Percentiles rank a stretch among this genome's conserved stretches.
These are phyloP conservation scores for Penicillium sp. DNA, from an alignment of 2,329 filamentous ascomycete genomes.

Conservation along the genomic window DNA sequence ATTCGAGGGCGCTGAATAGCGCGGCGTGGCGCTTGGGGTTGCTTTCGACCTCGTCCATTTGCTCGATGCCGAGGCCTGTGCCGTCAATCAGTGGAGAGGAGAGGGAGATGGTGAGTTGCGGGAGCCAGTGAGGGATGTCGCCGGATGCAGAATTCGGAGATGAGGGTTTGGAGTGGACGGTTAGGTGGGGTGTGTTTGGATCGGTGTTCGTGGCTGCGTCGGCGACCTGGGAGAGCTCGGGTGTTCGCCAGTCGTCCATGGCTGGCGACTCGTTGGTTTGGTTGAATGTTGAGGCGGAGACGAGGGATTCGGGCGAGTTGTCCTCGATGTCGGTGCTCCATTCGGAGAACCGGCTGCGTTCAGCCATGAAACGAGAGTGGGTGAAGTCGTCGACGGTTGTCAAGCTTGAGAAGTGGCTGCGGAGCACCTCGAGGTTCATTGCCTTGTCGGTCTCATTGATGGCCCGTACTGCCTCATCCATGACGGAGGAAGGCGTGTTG, in stretches of 20 bases:
- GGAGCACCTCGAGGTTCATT: constrained; percentile 33
- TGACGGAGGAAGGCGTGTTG: constrained; percentile 47
- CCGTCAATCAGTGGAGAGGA: constrained; percentile 29
- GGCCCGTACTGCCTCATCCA: constrained; percentile 41
- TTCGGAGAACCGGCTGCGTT: constrained; percentile 41
- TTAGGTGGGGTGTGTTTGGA: constrained; percentile 39
- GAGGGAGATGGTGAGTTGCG: constrained; percentile 27
- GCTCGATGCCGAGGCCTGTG: constrained; percentile 35
- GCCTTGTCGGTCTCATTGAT: constrained; percentile 34
- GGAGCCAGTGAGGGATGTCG: constrained; percentile 28
- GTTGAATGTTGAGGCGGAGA: constrained; percentile 35
- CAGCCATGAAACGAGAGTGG: constrained; percentile 26
- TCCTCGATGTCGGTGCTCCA: constrained; percentile 39
- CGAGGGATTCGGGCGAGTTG: constrained; percentile 37
- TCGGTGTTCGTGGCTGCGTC: constrained; percentile 29
- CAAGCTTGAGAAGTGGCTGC: constrained; percentile 46
- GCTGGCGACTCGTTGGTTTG: constrained; percentile 20
- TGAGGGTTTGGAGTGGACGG: constrained; percentile 30
- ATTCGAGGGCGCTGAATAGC: constrained; percentile 33
- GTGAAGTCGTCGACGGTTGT: constrained; percentile 35
- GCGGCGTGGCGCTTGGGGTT: constrained; percentile 40
- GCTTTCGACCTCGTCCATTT: constrained; percentile 32
- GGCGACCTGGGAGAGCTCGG: constrained; percentile 23
- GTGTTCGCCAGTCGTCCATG: constrained; percentile 22
- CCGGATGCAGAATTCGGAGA: constrained; percentile 29